Percentiles rank a stretch among this genome's conserved stretches.
Conservation (phyloP, 495 filamentous ascomycete species). For the Aspergillus panamensis region DNA sequence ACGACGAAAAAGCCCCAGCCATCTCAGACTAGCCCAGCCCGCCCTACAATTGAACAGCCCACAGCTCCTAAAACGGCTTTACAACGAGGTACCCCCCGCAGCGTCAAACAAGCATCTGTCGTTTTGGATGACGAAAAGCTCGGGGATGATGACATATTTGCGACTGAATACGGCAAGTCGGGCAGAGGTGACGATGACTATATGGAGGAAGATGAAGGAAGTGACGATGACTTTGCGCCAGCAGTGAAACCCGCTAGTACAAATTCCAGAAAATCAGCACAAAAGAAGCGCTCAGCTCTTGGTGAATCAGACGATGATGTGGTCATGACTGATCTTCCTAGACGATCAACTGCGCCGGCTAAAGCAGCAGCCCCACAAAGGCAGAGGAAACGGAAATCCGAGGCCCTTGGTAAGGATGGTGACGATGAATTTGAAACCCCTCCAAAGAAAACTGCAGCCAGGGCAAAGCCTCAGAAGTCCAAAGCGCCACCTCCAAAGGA, state of each 20-base stretch:
- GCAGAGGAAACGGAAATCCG: conserved; percentile 56
- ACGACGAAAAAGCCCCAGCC: conserved; percentile 15
- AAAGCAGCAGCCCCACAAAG: conserved; percentile 32
- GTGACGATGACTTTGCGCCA: conserved; percentile 42
- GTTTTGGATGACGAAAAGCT: conserved; percentile 59
- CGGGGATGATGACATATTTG: conserved; percentile 70
- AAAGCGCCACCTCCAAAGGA: conserved; percentile 59
- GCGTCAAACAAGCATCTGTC: conserved; percentile 31
- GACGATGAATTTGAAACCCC: conserved; percentile 26
- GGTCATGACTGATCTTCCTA: conserved; percentile 46
- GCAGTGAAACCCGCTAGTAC: conserved; percentile 36
- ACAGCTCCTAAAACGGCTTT: conserved; percentile 16
- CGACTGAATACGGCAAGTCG: conserved; percentile 56
- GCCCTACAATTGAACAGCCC: conserved; percentile 27
- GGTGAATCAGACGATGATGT: conserved; percentile 45
- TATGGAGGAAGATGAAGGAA: conserved; percentile 58
- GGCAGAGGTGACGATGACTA: conserved; percentile 67
- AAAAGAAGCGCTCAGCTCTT: conserved; percentile 45
- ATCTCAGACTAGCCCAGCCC: conserved; percentile 17
- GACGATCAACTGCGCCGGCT: conserved; percentile 33
- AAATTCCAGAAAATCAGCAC: conserved; percentile 24
- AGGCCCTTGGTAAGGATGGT: conserved; percentile 47
- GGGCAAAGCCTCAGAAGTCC: conserved; percentile 54
- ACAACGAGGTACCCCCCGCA: conserved; percentile 32
- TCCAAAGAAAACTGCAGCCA: conserved; percentile 36